phyloP scores from a whole-genome alignment of 2,329 filamentous ascomycete species.

The Thyridium curvatum region DNA sequence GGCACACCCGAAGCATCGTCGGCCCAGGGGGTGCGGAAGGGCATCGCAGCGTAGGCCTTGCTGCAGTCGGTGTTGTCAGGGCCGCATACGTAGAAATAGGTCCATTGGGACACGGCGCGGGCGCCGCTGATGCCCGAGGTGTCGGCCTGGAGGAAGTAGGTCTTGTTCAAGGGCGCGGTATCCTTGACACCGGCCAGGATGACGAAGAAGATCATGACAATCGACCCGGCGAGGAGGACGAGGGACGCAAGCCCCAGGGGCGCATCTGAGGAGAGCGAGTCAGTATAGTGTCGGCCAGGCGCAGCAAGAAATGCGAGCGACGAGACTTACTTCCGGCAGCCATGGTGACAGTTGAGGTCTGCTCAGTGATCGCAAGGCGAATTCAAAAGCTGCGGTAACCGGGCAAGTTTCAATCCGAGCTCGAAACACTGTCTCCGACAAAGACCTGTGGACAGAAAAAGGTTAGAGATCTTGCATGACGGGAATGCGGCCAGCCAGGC shows the following conservation, averaged over 20 bases:
- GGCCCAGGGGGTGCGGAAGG: slow-evolving; percentile 62
- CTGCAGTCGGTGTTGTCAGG: slow-evolving; percentile 60
- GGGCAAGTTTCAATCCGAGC: no score
- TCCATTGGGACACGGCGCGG: slow-evolving; percentile 70
- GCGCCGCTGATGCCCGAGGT: slow-evolving; percentile 68
- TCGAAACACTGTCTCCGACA: no score
- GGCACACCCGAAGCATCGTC: slow-evolving; percentile 37
- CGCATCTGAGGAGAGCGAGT: slow-evolving; percentile 23
- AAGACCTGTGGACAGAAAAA: no score
- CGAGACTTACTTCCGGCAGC: not conserved
- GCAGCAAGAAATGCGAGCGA: no score
- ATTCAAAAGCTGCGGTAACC: no score
- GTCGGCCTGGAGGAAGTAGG: slow-evolving; percentile 80
- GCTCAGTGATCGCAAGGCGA: no score
- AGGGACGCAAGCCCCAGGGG: slow-evolving; percentile 35
- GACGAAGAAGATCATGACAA: slow-evolving; percentile 52
- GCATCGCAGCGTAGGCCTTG: slow-evolving; percentile 51
- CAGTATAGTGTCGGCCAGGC: not conserved
- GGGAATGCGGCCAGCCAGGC: no score
- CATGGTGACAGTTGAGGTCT: not conserved
- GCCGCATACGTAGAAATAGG: slow-evolving; percentile 80
- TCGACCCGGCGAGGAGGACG: slow-evolving; percentile 42
- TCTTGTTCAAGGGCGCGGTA: slow-evolving; percentile 56
- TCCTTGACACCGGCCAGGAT: slow-evolving; percentile 48
- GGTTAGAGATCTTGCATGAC: no score